These are phyloP conservation scores for Diatrype stigma DNA, from an alignment of 2,329 filamentous ascomycete species.

Conservation along the genomic window DNA sequence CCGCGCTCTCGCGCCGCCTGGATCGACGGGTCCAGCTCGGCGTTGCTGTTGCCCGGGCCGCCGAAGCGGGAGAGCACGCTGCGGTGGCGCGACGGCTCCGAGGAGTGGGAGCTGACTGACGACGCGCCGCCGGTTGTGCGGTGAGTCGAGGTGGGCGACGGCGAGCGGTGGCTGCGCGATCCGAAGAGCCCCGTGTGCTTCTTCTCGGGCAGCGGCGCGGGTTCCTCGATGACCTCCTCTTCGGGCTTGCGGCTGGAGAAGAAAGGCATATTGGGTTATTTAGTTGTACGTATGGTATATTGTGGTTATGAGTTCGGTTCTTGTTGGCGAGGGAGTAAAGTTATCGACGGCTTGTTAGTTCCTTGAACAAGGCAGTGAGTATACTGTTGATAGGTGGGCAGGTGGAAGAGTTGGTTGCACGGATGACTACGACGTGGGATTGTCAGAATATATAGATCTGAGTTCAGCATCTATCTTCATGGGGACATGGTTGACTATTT, in stretches of 20 bases:
- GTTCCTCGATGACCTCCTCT: slow-evolving; percentile 33
- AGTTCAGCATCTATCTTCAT: background rate
- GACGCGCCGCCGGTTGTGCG: slow-evolving; percentile 12
- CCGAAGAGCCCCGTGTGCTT: slow-evolving; percentile 37
- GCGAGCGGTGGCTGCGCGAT: slow-evolving; percentile 31
- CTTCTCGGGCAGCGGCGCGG: slow-evolving; percentile 45
- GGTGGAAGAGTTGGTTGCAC: background rate
- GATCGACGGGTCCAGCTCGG: slow-evolving; percentile 59
- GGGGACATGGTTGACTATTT: background rate
- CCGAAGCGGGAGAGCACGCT: slow-evolving; percentile 41
- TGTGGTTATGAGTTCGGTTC: background rate
- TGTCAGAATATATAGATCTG: too few species aligned
- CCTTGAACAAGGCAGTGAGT: background rate
- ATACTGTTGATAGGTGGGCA: background rate
- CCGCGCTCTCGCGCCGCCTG: slow-evolving; percentile 54
- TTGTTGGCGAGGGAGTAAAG: background rate
- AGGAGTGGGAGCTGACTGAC: slow-evolving; percentile 15
- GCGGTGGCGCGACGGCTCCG: slow-evolving; percentile 24
- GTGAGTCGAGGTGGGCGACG: slow-evolving; percentile 14
- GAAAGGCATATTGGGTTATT: slow-evolving; percentile 23
- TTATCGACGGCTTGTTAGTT: background rate
- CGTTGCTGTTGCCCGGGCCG: slow-evolving; percentile 35
- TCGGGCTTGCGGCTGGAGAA: slow-evolving; percentile 28
- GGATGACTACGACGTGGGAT: background rate
- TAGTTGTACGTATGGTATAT: background rate